Conservation (phyloP, 2,329 filamentous ascomycete species). For the Pseudomassariella vexata region DNA sequence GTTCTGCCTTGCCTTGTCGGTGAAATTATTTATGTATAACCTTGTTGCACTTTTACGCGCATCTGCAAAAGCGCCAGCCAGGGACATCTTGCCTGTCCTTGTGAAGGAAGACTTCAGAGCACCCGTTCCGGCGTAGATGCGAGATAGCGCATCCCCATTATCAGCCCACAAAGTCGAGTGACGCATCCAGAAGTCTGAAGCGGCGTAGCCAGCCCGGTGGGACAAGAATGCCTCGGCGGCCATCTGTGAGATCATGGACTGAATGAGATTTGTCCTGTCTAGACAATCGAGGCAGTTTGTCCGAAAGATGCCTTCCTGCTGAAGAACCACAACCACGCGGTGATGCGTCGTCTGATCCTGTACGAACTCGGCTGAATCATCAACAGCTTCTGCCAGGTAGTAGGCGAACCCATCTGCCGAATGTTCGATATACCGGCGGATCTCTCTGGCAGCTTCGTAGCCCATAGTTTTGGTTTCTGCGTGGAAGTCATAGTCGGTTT, state of each 20-base stretch:
- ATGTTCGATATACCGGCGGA: constrained; percentile 69
- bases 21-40: constrained; percentile 96
- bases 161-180: constrained; percentile 96
- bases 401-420: constrained; percentile 90
- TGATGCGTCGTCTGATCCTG: constrained; percentile 28
- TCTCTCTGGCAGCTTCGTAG: constrained; percentile 85
- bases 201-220: constrained; percentile 64
- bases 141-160: constrained; percentile 88
- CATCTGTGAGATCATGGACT: constrained; percentile 93
- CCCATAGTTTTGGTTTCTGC: constrained; percentile 85
- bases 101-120: constrained; percentile 95
- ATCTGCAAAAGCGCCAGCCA: constrained; percentile 91
- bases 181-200: constrained; percentile 81
- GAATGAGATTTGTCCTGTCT: constrained; percentile 91
- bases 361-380: constrained; percentile 40
- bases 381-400: constrained; percentile 71
- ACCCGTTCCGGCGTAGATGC: constrained; percentile 94
- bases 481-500: constrained; percentile 94
- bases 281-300: constrained; percentile 96
- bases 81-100: constrained; percentile 87
- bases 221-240: constrained; percentile 77
- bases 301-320: constrained; percentile 92
- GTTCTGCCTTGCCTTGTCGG: constrained; percentile 86
- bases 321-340: constrained; percentile 64
- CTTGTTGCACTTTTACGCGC: constrained; percentile 89